Evolutionary conservation across 257 asterid genomes (phyloP).

Genomic region (Echium plantagineum): DNA sequence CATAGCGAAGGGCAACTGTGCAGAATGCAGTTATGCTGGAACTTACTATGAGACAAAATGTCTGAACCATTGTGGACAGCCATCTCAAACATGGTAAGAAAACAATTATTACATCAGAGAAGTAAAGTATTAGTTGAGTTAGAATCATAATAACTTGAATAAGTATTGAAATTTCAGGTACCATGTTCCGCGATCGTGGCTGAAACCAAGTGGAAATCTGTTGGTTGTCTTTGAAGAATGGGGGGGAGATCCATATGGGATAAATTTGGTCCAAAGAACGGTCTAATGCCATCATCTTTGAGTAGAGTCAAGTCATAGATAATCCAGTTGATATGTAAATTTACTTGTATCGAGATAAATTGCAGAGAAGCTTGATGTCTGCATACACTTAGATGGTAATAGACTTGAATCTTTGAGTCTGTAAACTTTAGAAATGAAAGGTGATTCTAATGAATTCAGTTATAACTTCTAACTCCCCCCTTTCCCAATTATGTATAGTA

Average conservation of each 20-base stretch:
- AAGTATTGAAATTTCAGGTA: conserved; percentile 36
- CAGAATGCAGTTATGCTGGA: conserved; percentile 64
- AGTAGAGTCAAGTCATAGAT: not conserved
- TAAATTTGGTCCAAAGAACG: conserved; percentile 26
- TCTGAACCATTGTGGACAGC: conserved; percentile 57
- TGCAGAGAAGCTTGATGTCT: not conserved
- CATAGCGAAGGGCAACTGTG: conserved; percentile 62
- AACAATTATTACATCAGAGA: not conserved
- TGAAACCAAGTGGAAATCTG: conserved; percentile 54
- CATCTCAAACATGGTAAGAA: conserved; percentile 88
- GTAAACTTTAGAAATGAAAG: no score
- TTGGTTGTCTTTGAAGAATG: conserved; percentile 73
- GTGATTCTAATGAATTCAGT: no score
- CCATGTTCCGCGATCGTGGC: conserved; percentile 80
- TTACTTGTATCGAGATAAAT: not conserved
- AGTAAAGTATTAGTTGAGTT: not conserved
- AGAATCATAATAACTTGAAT: not conserved
- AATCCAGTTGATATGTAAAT: not conserved
- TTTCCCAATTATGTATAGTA: no score
- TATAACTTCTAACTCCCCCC: no score
- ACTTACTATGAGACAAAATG: conserved; percentile 61
- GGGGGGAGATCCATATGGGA: conserved; percentile 65
- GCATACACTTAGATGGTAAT: no score
- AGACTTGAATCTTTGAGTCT: no score
- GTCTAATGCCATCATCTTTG: not conserved